phyloP scores from a whole-genome alignment of 148 eudicot species.

The Suaeda aralocaspica region DNA sequence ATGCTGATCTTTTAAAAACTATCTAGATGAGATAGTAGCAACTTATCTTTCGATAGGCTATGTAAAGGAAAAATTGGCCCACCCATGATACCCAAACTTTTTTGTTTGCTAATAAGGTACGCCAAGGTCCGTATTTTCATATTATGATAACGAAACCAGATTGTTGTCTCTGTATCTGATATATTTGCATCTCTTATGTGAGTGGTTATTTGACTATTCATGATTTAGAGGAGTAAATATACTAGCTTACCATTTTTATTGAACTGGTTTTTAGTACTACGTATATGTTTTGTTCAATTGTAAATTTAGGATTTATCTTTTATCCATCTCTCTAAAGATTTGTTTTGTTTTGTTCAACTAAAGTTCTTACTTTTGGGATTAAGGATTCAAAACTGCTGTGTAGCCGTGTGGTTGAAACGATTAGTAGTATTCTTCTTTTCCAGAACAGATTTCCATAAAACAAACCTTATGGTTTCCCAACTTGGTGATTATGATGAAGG shows the following conservation, averaged over 20 bases:
- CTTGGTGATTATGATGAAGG: no score
- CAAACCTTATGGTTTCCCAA: no score
- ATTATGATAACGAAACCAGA: not conserved
- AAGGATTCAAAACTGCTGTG: no score
- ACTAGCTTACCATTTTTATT: no score
- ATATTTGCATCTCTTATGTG: no score
- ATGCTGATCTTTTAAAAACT: not conserved
- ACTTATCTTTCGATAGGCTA: not conserved
- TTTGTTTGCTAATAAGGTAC: not conserved
- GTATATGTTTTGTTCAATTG: not conserved
- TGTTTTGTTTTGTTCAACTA: no score
- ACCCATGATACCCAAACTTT: not conserved
- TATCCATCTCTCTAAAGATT: not conserved
- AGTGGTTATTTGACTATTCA: no score
- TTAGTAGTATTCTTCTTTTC: no score
- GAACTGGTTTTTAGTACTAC: not conserved
- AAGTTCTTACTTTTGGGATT: no score
- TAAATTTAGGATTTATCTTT: not conserved
- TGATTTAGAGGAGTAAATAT: no score
- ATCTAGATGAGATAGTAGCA: not conserved
- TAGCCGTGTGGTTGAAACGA: no score
- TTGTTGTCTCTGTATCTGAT: not conserved
- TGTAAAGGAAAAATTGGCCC: constrained; percentile 7
- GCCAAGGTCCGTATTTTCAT: not conserved
- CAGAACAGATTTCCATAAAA: no score